Base-by-base conservation (phyloP, 208 protist species). In the Acanthamoeba culbertsoni region DNA sequence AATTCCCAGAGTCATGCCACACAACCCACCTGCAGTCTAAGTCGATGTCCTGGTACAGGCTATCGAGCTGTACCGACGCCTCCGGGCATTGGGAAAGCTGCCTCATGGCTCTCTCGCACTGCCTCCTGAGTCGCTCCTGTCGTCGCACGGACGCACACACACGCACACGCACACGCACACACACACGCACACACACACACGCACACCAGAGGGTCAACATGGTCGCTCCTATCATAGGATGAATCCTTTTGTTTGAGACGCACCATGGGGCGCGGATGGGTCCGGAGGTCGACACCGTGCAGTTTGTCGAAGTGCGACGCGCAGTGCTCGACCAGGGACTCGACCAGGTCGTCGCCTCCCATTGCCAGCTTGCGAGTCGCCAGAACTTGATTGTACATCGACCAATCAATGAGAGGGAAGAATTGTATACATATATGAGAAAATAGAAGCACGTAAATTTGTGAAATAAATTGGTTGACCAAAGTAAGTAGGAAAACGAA, bases 321-420 rank as follows among this genome's bases (percentile, higher is more conserved):
- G 79, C 99, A 99, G 97, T 99, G 98, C 92, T 99, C 96, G 43
- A 99, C 98, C n/a, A 99, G 91, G 94, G 98, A 96, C 95, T 98
- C 98, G 95, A 98, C 98, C 93, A 99, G 99, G 95, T 99, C 99
- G 96, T 99, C 99, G 82, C 99, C 99, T 90, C 99, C 99, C 48
- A 99, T 96, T 94, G 99, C 35, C 2, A 1, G 16, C 35, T 18
- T 48, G 99, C 40, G 99, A 99, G 96, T 99, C 98, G 91, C 99
- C 99, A 71, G 97, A 97, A 62, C 99, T 99, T n/a, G n/a, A n/a
- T n/a, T n/a, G n/a, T n/a, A n/a, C n/a, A n/a, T n/a, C n/a, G n/a
- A n/a, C n/a, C n/a, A n/a, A n/a, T n/a, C n/a, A n/a, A n/a, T n/a
- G n/a, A n/a, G n/a, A n/a, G n/a, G n/a, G 33, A 99, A 26, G 48